Evolutionary conservation across 2,329 filamentous ascomycete genomes (phyloP), one percentile per base, ranked within the genome.

Genomic region (Colletotrichum neosansevieriae): DNA sequence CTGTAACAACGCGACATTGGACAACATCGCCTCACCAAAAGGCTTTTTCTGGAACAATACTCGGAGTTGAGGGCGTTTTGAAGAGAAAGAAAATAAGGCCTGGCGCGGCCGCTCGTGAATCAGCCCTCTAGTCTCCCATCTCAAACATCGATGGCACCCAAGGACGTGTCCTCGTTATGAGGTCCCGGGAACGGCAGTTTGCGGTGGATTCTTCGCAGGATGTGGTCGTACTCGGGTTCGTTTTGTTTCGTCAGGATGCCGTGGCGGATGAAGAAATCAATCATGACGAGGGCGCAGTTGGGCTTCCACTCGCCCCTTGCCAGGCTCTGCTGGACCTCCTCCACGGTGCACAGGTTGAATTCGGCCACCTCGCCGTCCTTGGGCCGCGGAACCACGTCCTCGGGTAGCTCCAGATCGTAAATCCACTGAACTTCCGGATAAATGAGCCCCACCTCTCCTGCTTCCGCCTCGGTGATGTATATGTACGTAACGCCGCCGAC

Each of bases 391-490:
- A 88, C 81, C 4, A 94, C 84, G 67, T 89, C 88, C 5, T 83
- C 79, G 2, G 91, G 87, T 71, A 99, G 82, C 78, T 94, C 90
- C 70, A 98, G 82, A 77, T 99, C 94, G 80, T 96, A 99, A 50
- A 97, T 84, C 83, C 94, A 98, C 80, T 98, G 91, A 74, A 90
- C 91, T 80, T 98, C 96, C 0, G 96, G 96, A 80, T 97, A 95
- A 76, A 97, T 85, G 75, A 97, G 84, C 11, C 91, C 91, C 10
- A 86, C 88, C 80, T 98, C 94, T 10, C 94, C 94, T 11, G 94
- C 93, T 3, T 93, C 90, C 74, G 87, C 83, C 75, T 94, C 91
- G 11, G 94, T 89, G 72, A 97, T 86, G 80, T 95, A 92, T 72
- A 94, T 89, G 81, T 98, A 99, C 6, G 93, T 94, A 70, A 98